Percentiles rank a stretch among this genome's conserved stretches.
phyloP scores from a whole-genome alignment of 176 grass and related monocot species.

The Panicum miliaceum region DNA sequence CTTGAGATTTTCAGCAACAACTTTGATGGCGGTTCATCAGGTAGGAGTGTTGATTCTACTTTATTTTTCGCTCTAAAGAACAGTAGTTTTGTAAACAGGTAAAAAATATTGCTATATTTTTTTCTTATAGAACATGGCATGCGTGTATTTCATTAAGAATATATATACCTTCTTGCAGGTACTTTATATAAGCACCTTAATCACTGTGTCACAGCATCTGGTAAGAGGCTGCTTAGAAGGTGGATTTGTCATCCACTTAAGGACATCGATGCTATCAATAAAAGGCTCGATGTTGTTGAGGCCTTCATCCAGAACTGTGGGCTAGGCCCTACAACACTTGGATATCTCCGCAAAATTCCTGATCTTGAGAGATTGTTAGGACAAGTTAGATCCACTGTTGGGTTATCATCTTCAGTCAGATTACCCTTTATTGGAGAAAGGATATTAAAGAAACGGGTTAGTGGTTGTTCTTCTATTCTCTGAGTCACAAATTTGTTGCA shows the following conservation, averaged over 20 bases:
- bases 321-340: slow-evolving; percentile 55
- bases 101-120: slow-evolving; percentile 17
- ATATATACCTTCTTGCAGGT: slow-evolving; percentile 54
- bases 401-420: slow-evolving; percentile 57
- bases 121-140: neutral
- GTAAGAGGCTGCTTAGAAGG: slow-evolving; percentile 83
- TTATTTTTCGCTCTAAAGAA: neutral
- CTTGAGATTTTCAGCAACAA: slow-evolving; percentile 95
- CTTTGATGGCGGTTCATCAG: slow-evolving; percentile 79
- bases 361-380: slow-evolving; percentile 91
- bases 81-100: slow-evolving; percentile 16
- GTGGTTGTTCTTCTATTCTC: slow-evolving; percentile 20
- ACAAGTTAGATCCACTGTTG: slow-evolving; percentile 76
- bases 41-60: slow-evolving; percentile 40
- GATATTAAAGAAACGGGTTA: slow-evolving; percentile 82
- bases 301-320: slow-evolving; percentile 75
- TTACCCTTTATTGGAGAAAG: slow-evolving; percentile 76
- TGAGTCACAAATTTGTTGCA: slow-evolving; percentile 10
- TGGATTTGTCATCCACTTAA: slow-evolving; percentile 95
- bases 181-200: slow-evolving; percentile 94
- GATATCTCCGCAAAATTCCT: slow-evolving; percentile 68
- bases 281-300: slow-evolving; percentile 77
- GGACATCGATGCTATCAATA: slow-evolving; percentile 72
- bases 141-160: no score
- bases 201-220: slow-evolving; percentile 83